Conservation (phyloP, 805 yeast species). For the Myxozyma geophila region DNA sequence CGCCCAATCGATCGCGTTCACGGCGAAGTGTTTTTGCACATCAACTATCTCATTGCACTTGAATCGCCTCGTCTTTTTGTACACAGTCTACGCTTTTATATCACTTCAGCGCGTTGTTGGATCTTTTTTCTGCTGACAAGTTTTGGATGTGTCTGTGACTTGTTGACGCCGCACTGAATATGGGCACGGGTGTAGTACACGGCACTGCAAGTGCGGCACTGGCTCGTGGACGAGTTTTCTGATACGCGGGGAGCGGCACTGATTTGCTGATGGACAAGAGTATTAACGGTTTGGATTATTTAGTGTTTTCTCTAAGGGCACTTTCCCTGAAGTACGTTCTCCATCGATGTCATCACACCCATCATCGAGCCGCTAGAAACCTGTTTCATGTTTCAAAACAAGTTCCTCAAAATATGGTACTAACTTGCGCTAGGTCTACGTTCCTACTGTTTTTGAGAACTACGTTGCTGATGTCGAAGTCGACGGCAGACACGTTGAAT, state of each 20-base stretch:
- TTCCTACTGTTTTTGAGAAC: constrained; percentile 96
- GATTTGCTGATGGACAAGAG: background rate
- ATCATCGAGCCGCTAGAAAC: too few species aligned
- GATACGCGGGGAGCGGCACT: background rate
- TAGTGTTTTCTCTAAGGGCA: constrained; percentile 78
- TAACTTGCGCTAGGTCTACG: constrained; percentile 58
- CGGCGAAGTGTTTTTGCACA: too few species aligned
- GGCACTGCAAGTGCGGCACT: background rate
- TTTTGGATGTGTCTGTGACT: constrained; percentile 1
- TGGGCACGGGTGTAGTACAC: background rate
- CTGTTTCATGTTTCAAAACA: background rate
- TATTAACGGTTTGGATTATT: background rate
- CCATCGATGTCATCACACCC: background rate
- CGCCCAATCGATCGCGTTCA: too few species aligned
- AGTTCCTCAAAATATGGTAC: background rate
- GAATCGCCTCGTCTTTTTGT: background rate
- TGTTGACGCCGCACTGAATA: constrained; percentile 2
- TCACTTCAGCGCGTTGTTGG: background rate
- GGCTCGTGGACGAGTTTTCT: background rate
- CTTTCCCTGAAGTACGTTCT: constrained; percentile 68
- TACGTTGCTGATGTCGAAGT: constrained; percentile 95
- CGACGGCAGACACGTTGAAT: constrained; percentile 88
- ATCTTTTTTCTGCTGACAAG: background rate
- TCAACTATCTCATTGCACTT: background rate
- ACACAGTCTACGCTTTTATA: background rate